Evolutionary conservation across 2,329 filamentous ascomycete species (phyloP).

Genomic region (Alternaria sp.): DNA sequence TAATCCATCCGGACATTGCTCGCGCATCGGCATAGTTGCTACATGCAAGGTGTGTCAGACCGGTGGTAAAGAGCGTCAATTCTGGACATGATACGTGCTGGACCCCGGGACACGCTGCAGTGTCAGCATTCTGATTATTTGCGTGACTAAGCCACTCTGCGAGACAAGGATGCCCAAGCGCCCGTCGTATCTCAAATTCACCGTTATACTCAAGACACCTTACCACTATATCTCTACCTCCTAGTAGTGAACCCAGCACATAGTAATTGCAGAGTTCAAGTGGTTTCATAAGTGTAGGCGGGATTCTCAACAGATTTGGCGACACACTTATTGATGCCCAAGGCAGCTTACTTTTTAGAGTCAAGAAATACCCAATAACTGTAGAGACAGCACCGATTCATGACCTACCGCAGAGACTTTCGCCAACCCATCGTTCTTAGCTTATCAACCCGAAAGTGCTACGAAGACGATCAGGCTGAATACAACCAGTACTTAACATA

Average conservation of each 20-base stretch:
- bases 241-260: background rate
- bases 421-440: too few relatives aligned
- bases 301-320: too few relatives aligned
- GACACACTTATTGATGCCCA: too few relatives aligned
- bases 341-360: too few relatives aligned
- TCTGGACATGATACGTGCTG: background rate
- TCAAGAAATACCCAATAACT: too few relatives aligned
- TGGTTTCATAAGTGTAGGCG: background rate
- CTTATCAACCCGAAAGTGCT: too few relatives aligned
- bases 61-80: background rate
- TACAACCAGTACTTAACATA: too few relatives aligned
- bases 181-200: background rate
- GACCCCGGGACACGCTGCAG: background rate
- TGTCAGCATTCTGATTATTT: background rate
- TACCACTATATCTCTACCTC: background rate
- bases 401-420: too few relatives aligned
- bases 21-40: background rate
- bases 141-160: background rate
- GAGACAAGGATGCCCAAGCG: background rate
- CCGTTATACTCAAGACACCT: background rate
- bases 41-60: background rate
- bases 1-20: constrained; percentile 1
- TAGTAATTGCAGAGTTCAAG: background rate
- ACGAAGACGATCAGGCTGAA: too few relatives aligned
- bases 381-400: too few relatives aligned